phyloP scores from a whole-genome alignment of 768 basidiomycete genomes.

The Glaciozyma antarctica region DNA sequence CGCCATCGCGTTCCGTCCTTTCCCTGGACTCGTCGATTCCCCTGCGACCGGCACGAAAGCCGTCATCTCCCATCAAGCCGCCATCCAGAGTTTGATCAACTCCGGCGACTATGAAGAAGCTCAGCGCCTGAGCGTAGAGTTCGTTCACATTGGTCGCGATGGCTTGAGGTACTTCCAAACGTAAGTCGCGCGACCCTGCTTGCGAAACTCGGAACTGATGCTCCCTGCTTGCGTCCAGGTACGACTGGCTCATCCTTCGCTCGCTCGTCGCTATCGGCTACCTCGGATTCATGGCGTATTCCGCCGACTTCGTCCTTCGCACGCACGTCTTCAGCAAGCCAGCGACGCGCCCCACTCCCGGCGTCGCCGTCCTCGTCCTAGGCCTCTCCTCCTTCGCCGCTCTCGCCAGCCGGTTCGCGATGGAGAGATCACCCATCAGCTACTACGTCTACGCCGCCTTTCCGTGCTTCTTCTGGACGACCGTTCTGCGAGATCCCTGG shows the following conservation, averaged over 20 bases:
- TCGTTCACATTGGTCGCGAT: slow-evolving; percentile 50
- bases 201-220: neutral
- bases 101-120: slow-evolving; percentile 47
- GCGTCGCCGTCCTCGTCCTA: slow-evolving; percentile 39
- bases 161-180: slow-evolving; percentile 74
- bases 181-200: slow-evolving; percentile 33
- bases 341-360: neutral
- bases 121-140: slow-evolving; percentile 46
- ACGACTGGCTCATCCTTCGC: slow-evolving; percentile 65
- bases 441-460: slow-evolving; percentile 68
- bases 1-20: slow-evolving; percentile 58
- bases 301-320: slow-evolving; percentile 7
- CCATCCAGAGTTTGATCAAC: slow-evolving; percentile 47
- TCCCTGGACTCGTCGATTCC: slow-evolving; percentile 41
- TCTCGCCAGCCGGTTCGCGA: slow-evolving; percentile 49
- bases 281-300: slow-evolving; percentile 51
- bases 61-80: neutral
- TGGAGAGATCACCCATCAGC: slow-evolving; percentile 60
- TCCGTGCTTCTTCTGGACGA: slow-evolving; percentile 67
- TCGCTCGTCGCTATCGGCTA: slow-evolving; percentile 63
- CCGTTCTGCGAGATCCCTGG: slow-evolving; percentile 33
- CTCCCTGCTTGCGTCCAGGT: slow-evolving; percentile 39
- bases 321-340: slow-evolving; percentile 6
- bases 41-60: neutral
- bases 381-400: slow-evolving; percentile 43